These are phyloP conservation scores for Pseudohalonectria lignicola DNA, from an alignment of 2,329 filamentous ascomycete genomes.

Conservation along the genomic window DNA sequence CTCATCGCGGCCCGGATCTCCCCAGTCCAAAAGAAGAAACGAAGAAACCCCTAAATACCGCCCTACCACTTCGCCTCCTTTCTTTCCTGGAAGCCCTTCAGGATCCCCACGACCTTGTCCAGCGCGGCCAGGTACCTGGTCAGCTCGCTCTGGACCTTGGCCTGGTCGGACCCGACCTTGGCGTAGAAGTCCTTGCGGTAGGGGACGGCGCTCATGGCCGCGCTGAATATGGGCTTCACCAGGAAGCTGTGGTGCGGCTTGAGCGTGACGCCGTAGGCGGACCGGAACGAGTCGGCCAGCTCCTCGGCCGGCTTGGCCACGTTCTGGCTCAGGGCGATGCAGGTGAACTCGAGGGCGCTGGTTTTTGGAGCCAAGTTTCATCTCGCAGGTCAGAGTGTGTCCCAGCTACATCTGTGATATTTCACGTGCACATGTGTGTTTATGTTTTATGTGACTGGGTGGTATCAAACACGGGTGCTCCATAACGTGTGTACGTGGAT, in stretches of 20 bases:
- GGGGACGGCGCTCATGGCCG: slow-evolving; percentile 86
- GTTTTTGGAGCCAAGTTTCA: too few relatives aligned
- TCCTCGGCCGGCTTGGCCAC: slow-evolving; percentile 57
- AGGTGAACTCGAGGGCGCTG: slow-evolving; percentile 90
- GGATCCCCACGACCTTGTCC: slow-evolving; percentile 51
- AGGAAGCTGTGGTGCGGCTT: slow-evolving; percentile 87
- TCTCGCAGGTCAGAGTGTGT: too few relatives aligned
- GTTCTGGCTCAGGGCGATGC: slow-evolving; percentile 72
- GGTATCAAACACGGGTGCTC: neutral
- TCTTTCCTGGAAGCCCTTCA: slow-evolving; percentile 48
- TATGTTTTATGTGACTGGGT: neutral
- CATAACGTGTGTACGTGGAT: neutral
- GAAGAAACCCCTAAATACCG: too few relatives aligned
- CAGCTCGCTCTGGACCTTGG: slow-evolving; percentile 53
- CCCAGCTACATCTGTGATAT: too few relatives aligned
- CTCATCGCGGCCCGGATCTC: too few relatives aligned
- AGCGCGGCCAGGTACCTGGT: slow-evolving; percentile 64
- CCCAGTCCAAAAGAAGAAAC: too few relatives aligned
- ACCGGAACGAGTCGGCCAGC: slow-evolving; percentile 76
- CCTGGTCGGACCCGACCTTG: slow-evolving; percentile 64
- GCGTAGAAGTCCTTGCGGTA: slow-evolving; percentile 89
- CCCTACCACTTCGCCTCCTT: slow-evolving; percentile 48
- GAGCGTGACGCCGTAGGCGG: slow-evolving; percentile 74
- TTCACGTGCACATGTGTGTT: neutral
- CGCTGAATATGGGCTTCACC: slow-evolving; percentile 83